Conservation (phyloP, 352 stramenopile species). For the Phytophthora cactorum region DNA sequence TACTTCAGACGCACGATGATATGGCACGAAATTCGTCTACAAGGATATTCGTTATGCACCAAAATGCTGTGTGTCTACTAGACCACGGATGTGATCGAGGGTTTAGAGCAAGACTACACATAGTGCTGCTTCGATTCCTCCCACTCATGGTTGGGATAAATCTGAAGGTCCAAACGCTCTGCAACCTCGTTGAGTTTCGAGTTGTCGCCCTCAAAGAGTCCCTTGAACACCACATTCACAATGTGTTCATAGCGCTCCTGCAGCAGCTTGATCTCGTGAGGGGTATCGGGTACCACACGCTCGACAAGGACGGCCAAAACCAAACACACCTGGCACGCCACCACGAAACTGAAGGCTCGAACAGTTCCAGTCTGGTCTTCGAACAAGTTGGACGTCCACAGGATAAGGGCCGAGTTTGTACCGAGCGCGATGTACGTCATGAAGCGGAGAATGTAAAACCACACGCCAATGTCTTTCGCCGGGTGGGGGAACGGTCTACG, state of each 20-base stretch:
- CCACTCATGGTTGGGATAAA: slow-evolving; percentile 79
- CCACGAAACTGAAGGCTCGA: slow-evolving; percentile 72
- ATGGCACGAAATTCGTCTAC: background rate
- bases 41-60: slow-evolving; percentile 8
- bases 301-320: slow-evolving; percentile 71
- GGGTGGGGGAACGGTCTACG: slow-evolving; percentile 80
- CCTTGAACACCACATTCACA: slow-evolving; percentile 80
- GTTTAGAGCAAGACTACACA: slow-evolving; percentile 8
- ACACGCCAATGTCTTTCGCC: slow-evolving; percentile 92
- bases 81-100: background rate
- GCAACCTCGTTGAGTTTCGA: slow-evolving; percentile 78
- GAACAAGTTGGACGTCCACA: slow-evolving; percentile 86
- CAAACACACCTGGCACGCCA: slow-evolving; percentile 76
- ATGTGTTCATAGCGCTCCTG: slow-evolving; percentile 75
- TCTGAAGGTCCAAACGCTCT: slow-evolving; percentile 73
- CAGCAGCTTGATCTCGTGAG: slow-evolving; percentile 60
- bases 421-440: slow-evolving; percentile 82
- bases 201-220: slow-evolving; percentile 65
- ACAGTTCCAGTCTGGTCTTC: slow-evolving; percentile 46
- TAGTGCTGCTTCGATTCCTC: slow-evolving; percentile 43
- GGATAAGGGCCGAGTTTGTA: slow-evolving; percentile 81
- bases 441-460: slow-evolving; percentile 87
- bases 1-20: slow-evolving; percentile 13
- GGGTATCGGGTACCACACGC: slow-evolving; percentile 60
- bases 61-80: slow-evolving; percentile 4